Base-by-base conservation (phyloP, 805 yeast species). In the Yamadazyma phyllophila region DNA sequence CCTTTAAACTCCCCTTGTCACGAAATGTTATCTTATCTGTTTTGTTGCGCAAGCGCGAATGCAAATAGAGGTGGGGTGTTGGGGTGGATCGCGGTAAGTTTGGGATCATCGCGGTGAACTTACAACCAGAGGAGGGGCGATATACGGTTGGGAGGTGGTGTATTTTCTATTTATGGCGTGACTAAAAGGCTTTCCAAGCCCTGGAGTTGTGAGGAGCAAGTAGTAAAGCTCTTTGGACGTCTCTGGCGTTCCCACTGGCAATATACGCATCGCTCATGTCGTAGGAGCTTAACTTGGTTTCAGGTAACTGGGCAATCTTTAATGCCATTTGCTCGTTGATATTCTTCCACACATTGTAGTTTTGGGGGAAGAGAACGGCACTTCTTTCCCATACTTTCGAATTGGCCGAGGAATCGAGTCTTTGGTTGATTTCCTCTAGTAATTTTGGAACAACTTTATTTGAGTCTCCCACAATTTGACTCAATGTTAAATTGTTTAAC, bases 351-450 rank as follows among this genome's bases (percentile, higher is more conserved):
- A 86, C 74, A 12, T 68, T 66, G 46, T 72, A 71, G 53, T 84
- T 86, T 32, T 77, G 74, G 1, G 97, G 97, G 67, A 87, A 85
- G 55, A 86, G 66, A 50, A 85, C 67, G 0, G 92, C 89, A 9
- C 81, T 75, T 54, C 83, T 77, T 59, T 85, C 87, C 86, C 92
- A 85, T 2, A 71, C 58, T 60, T 48, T 16, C 52, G 51, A 1
- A 55, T 51, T 1, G 1, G 44, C 16, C 2, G 57, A 52, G 3
- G 54, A 52, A 20, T 20, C 24, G 17, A 83, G 52, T 29, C 74
- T 69, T 39, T 61, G 59, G 46, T 75, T 70, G 39, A 88, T 71
- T 53, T 79, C 76, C 1, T 73, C 66, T 15, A 86, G 59, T 40
- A 89, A 59, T 50, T 66, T 75, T 6, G 92, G 91, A 14, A 85